Percentiles rank a stretch among this genome's conserved stretches.
phyloP scores from a whole-genome alignment of 345 rosid species.

The Salix exigua region DNA sequence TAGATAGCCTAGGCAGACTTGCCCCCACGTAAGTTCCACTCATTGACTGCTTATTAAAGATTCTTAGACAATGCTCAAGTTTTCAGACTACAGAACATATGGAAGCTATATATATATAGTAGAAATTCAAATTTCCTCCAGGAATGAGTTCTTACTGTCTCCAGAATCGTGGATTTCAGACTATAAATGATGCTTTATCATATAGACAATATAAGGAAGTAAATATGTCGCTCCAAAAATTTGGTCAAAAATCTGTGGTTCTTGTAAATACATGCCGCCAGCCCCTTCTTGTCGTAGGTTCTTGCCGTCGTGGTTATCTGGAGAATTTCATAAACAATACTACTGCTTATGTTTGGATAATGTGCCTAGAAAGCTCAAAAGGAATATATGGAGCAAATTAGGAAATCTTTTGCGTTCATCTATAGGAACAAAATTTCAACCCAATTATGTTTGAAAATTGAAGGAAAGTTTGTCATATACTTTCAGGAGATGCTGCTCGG shows the following conservation, averaged over 20 bases:
- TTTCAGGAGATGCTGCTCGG: neutral
- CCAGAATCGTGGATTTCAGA: neutral
- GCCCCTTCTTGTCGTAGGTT: neutral
- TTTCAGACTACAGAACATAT: neutral
- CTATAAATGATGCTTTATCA: neutral
- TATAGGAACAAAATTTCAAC: neutral
- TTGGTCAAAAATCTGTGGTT: neutral
- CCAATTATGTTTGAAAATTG: neutral
- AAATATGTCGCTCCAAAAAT: neutral
- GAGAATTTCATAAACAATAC: neutral
- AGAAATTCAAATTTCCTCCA: neutral
- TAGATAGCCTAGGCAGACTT: slow-evolving; percentile 20
- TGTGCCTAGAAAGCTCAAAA: neutral
- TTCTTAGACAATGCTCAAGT: neutral
- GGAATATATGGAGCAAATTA: neutral
- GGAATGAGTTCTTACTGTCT: too few relatives aligned
- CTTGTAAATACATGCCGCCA: neutral
- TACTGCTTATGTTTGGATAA: neutral
- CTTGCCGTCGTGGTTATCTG: neutral
- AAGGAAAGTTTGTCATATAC: neutral
- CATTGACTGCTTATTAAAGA: neutral
- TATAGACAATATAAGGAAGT: neutral
- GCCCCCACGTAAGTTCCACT: slow-evolving; percentile 29
- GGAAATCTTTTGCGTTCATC: neutral
- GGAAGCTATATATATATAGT: neutral